Percentiles rank a stretch among this genome's conserved stretches.
Conservation (phyloP, 352 stramenopile genomes). For the Pythium rhizo-oryzae region DNA sequence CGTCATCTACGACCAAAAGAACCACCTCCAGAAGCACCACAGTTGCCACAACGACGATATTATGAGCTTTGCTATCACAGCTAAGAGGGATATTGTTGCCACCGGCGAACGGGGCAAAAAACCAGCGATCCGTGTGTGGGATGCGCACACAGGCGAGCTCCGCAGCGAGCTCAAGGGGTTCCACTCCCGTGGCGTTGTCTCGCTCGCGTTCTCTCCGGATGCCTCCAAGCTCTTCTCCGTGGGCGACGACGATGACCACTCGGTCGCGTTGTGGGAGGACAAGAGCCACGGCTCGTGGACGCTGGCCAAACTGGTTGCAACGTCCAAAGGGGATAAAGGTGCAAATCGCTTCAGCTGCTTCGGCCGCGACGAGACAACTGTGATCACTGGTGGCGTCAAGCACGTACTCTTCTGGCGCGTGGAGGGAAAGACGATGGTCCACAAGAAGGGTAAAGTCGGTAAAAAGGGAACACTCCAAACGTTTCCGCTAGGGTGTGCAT, state of each 20-base stretch:
- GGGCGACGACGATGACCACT: constrained; percentile 85
- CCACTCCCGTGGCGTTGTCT: constrained; percentile 71
- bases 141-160: constrained; percentile 72
- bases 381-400: constrained; percentile 69
- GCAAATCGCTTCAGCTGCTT: constrained; percentile 63
- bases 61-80: constrained; percentile 75
- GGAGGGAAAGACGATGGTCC: constrained; percentile 54
- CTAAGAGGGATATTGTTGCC: constrained; percentile 71
- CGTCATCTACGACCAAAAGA: constrained; percentile 73
- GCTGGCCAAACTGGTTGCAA: constrained; percentile 41
- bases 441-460: constrained; percentile 61
- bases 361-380: constrained; percentile 29
- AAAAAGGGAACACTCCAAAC: constrained; percentile 59
- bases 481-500: constrained; percentile 50
- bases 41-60: constrained; percentile 88
- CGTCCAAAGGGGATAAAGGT: constrained; percentile 56
- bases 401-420: constrained; percentile 73
- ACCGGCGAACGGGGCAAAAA: constrained; percentile 87
- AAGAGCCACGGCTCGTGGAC: constrained; percentile 73
- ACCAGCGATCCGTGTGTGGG: constrained; percentile 80
- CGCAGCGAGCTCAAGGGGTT: constrained; percentile 64
- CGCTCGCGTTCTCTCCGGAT: constrained; percentile 66
- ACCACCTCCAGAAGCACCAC: constrained; percentile 84
- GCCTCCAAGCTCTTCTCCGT: constrained; percentile 65
- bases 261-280: constrained; percentile 75